Conservation (phyloP, 2,329 filamentous ascomycete genomes). For the Cryphonectria nitschkei region DNA sequence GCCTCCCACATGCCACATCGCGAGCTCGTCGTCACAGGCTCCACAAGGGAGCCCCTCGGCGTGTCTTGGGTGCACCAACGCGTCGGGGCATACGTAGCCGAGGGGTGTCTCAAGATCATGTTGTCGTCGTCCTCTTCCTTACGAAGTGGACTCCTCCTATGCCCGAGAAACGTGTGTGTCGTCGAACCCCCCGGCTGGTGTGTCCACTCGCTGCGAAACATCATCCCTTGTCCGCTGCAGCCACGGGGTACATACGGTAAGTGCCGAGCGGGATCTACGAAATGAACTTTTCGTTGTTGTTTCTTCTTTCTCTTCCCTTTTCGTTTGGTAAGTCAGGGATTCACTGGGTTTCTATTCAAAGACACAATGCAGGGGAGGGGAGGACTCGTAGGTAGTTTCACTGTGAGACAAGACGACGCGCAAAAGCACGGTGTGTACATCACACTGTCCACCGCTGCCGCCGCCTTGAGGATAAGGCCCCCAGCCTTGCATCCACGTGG, state of each 20-base stretch:
- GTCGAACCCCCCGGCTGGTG: neutral
- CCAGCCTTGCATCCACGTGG: neutral
- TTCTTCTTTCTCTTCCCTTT: neutral
- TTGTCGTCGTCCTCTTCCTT: neutral
- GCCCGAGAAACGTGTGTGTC: neutral
- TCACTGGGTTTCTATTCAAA: neutral
- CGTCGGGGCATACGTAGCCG: neutral
- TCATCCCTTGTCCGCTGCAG: neutral
- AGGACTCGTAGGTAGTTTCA: neutral
- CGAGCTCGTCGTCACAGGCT: neutral
- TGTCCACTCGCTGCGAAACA: neutral
- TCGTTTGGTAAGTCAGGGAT: neutral
- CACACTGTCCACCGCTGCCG: neutral
- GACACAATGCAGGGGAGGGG: neutral
- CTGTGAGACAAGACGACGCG: neutral
- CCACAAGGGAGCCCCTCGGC: neutral
- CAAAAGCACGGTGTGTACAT: conserved; percentile 1
- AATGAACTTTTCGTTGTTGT: neutral
- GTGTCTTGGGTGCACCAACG: neutral
- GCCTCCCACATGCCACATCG: neutral
- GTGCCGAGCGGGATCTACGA: conserved; percentile 1
- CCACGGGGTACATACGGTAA: neutral
- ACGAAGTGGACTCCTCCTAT: neutral
- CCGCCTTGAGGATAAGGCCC: neutral
- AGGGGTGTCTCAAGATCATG: conserved; percentile 1